These are phyloP conservation scores for Sugiyamaella floridensis DNA, from an alignment of 805 yeast genomes.

Conservation along the genomic window DNA sequence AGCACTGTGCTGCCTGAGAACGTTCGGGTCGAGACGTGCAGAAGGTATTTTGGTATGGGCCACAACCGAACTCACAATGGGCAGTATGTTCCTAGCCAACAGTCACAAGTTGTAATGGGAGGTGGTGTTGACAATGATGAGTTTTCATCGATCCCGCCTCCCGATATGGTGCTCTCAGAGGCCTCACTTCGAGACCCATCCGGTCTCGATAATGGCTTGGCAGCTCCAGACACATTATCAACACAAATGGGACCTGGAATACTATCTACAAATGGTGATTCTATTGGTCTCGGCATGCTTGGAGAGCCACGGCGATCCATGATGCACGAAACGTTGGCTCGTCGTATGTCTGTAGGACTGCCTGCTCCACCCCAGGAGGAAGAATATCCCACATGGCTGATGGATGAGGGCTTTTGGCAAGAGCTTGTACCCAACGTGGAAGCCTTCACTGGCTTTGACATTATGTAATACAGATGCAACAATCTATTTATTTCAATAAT, in stretches of 20 bases:
- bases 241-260: background rate
- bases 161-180: too few relatives aligned
- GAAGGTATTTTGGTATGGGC: background rate
- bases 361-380: conserved; percentile 29
- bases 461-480: conserved; percentile 1
- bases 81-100: background rate
- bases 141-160: too few relatives aligned
- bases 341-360: background rate
- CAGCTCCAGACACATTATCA: background rate
- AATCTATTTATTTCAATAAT: background rate
- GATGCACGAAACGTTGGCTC: background rate
- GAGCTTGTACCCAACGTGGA: conserved; percentile 33
- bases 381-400: conserved; percentile 45
- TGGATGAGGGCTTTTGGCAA: conserved; percentile 69
- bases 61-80: background rate
- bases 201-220: too few relatives aligned
- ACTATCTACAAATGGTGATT: background rate
- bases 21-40: background rate
- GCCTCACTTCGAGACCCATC: too few relatives aligned
- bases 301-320: conserved; percentile 1
- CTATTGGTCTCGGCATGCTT: background rate
- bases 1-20: background rate
- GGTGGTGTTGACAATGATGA: too few relatives aligned
- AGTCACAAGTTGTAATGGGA: too few relatives aligned
- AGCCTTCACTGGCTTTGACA: conserved; percentile 20